These are phyloP conservation scores for Backusella luteola DNA, from an alignment of 192 early-diverging fungal species.

Conservation along the genomic window DNA sequence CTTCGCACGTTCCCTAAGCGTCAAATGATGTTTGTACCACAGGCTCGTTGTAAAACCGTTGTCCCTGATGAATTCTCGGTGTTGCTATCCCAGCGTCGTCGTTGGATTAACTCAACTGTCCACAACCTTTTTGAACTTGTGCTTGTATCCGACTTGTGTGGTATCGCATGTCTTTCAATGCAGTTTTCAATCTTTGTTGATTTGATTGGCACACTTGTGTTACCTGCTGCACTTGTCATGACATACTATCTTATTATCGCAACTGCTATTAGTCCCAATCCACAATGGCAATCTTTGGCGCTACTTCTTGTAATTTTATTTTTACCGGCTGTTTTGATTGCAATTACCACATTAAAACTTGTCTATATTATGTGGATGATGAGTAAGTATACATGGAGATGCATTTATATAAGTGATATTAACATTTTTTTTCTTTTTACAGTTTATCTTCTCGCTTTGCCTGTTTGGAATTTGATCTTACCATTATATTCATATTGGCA, in stretches of 20 bases:
- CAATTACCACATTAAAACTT: constrained; percentile 77
- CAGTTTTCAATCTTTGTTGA: constrained; percentile 75
- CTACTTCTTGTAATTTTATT: constrained; percentile 76
- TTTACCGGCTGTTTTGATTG: constrained; percentile 85
- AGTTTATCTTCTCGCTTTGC: constrained; percentile 77
- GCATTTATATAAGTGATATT: neutral
- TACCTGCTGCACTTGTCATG: constrained; percentile 73
- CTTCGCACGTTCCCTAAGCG: constrained; percentile 79
- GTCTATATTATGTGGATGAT: constrained; percentile 91
- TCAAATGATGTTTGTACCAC: constrained; percentile 84
- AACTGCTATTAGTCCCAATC: constrained; percentile 8
- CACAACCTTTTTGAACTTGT: constrained; percentile 88
- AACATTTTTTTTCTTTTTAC: constrained; percentile 34
- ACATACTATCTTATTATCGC: constrained; percentile 75
- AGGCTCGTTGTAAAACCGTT: constrained; percentile 78
- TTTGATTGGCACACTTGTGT: constrained; percentile 68
- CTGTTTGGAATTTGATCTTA: constrained; percentile 93
- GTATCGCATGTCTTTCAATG: constrained; percentile 86
- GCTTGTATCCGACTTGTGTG: constrained; percentile 82
- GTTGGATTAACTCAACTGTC: constrained; percentile 94
- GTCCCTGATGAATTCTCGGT: constrained; percentile 82
- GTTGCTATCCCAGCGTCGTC: constrained; percentile 83
- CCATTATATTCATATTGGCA: constrained; percentile 94
- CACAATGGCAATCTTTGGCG: constrained; percentile 53
- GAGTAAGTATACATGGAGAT: constrained; percentile 24